Evolutionary conservation across 148 eudicot genomes (phyloP).

Genomic region (Heliamphora exappendiculata): DNA sequence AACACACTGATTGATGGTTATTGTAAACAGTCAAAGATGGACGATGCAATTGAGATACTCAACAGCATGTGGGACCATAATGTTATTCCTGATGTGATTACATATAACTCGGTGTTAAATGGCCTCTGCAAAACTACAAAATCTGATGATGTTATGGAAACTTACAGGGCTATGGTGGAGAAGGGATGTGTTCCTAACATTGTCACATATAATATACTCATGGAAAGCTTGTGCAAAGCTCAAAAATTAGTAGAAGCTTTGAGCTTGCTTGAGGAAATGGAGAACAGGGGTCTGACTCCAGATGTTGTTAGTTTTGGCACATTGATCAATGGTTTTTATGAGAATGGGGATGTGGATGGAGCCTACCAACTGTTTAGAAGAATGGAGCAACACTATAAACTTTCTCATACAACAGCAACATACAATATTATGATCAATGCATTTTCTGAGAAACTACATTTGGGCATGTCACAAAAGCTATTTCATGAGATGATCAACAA

Average conservation of each 20-base stretch:
- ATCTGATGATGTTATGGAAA: constrained; percentile 62
- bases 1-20: constrained; percentile 89
- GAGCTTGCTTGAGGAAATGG: constrained; percentile 57
- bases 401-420: constrained; percentile 54
- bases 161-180: constrained; percentile 67
- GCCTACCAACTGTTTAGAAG: constrained; percentile 58
- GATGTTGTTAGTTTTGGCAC: constrained; percentile 73
- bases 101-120: constrained; percentile 73
- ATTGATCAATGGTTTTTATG: constrained; percentile 68
- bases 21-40: constrained; percentile 75
- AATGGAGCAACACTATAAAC: constrained; percentile 37
- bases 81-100: constrained; percentile 72
- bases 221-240: constrained; percentile 69
- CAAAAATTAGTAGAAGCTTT: constrained; percentile 51
- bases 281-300: constrained; percentile 49
- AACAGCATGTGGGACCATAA: constrained; percentile 71
- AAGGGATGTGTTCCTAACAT: constrained; percentile 68
- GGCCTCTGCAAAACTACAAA: constrained; percentile 82
- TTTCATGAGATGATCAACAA: constrained; percentile 52
- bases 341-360: constrained; percentile 56
- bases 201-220: constrained; percentile 74
- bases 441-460: constrained; percentile 55
- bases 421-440: constrained; percentile 76
- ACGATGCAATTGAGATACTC: constrained; percentile 58
- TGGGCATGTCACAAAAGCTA: constrained; percentile 57